These are phyloP conservation scores for Prunus kanzakura DNA, from an alignment of 306 rosid genomes.

Conservation along the genomic window DNA sequence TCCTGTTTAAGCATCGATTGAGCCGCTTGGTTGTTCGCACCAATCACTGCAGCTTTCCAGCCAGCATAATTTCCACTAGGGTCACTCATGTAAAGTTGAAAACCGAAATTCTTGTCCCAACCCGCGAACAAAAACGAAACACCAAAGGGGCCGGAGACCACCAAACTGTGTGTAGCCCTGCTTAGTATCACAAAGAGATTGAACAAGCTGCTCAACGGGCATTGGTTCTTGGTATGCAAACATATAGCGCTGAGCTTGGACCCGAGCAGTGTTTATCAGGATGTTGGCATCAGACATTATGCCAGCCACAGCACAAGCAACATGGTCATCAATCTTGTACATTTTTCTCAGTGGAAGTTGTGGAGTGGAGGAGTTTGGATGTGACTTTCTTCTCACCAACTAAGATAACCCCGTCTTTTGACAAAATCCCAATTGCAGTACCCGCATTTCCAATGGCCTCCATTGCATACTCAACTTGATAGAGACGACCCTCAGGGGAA, in stretches of 20 bases:
- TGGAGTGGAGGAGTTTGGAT: constrained; percentile 37
- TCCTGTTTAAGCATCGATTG: constrained; percentile 42
- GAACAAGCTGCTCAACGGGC: constrained; percentile 44
- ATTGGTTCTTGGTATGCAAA: constrained; percentile 38
- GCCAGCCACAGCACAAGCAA: constrained; percentile 41
- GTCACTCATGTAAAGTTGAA: constrained; percentile 42
- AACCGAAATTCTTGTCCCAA: constrained; percentile 38
- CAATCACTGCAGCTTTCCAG: constrained; percentile 41
- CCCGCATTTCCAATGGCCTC: constrained; percentile 47
- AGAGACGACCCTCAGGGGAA: constrained; percentile 44
- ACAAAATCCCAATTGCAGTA: constrained; percentile 35
- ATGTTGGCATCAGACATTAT: constrained; percentile 49
- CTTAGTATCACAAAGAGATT: constrained; percentile 39
- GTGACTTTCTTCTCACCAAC: constrained; percentile 43
- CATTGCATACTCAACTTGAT: constrained; percentile 44
- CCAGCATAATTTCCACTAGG: constrained; percentile 45
- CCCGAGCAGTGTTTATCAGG: constrained; percentile 38
- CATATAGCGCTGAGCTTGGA: constrained; percentile 34
- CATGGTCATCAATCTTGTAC: constrained; percentile 40
- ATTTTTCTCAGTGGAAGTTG: constrained; percentile 39
- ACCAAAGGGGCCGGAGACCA: constrained; percentile 38
- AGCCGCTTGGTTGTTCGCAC: constrained; percentile 45
- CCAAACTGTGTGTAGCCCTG: constrained; percentile 44
- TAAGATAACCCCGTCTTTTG: constrained; percentile 42
- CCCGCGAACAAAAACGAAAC: constrained; percentile 40